A percentile compares a stretch with the other conserved stretches of the same genome.
phyloP scores from a whole-genome alignment of 164 flowering plant species.

The Saururus chinensis region DNA sequence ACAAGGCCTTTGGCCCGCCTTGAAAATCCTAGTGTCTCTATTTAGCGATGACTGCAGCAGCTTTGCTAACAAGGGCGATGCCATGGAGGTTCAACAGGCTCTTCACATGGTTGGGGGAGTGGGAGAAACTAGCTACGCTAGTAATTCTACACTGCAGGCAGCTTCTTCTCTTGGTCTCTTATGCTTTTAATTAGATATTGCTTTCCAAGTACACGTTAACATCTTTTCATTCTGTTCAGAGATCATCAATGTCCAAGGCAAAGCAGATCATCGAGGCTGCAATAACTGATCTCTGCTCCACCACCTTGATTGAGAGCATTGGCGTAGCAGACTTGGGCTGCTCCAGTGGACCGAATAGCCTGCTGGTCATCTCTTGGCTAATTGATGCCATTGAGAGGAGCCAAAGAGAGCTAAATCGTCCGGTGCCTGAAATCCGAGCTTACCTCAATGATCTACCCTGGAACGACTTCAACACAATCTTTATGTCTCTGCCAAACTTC shows the following conservation, averaged over 20 bases:
- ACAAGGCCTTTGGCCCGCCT: too few species aligned
- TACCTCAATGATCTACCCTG: conserved; percentile 47
- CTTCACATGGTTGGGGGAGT: conserved; percentile 9
- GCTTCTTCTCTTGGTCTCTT: background rate
- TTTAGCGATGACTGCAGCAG: too few species aligned
- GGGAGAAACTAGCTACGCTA: conserved; percentile 8
- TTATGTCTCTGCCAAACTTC: conserved; percentile 23
- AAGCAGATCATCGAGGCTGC: conserved; percentile 27
- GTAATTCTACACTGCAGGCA: conserved; percentile 6
- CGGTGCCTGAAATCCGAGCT: conserved; percentile 30
- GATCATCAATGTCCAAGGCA: background rate
- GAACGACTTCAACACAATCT: conserved; percentile 47
- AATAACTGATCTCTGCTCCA: conserved; percentile 17
- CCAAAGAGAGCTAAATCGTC: conserved; percentile 5
- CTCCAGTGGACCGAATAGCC: conserved; percentile 58
- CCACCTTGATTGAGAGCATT: conserved; percentile 10
- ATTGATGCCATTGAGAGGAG: too few species aligned
- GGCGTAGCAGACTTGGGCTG: conserved; percentile 56
- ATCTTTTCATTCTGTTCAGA: background rate
- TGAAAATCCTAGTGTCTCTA: too few species aligned
- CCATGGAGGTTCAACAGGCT: conserved; percentile 1
- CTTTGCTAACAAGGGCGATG: too few species aligned
- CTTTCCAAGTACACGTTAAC: background rate
- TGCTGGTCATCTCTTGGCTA: conserved; percentile 21
- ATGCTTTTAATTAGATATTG: background rate